Evolutionary conservation across 1,284 basidiomycete genomes (phyloP), one percentile per base, ranked within the genome.

Genomic region (Thelephora terrestris): DNA sequence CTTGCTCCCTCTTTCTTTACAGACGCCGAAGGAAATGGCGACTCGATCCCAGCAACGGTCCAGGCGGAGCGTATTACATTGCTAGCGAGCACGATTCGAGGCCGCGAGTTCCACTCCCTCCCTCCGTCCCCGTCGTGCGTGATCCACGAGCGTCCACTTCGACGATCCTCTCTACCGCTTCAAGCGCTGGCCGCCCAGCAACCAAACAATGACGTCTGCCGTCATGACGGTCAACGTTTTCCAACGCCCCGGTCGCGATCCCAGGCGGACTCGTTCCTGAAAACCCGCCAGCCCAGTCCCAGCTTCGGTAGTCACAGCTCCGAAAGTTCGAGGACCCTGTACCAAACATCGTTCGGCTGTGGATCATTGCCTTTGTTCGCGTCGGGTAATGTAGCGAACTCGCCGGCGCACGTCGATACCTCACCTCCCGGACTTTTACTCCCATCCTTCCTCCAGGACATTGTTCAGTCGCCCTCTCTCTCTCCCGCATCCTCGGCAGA

Each of bases 1-100:
- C 49, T 44, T 39, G 29, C 29, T 24, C 17, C 21, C 18, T 43
- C n/a, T 39, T 45, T 50, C 44, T 27, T 51, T 32, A 12, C 58
- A 86, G 85, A 88, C 56, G 85, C 85, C 5, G 85, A 89, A 60
- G 85, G 85, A 1, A 88, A 89, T 57, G 85, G 85, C 5, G 85
- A 89, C 62, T 87, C 85, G 4, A 85, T 89, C 55, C 85, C 84
- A 40, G 74, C 81, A 32, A 79, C 81, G 17, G 85, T 88, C 46
- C 85, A 89, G 61, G 78, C 82, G n/a, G 86, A 89, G 60, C 78
- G 85, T 46, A 85, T 89, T 55, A 78, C 82, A 20, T 70, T 86
- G 7, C 70, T 88, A 43, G 82, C 81, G 2, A 77, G 78, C 47
- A 14, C 39, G n/a, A 40, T 21, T 14, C 25, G 21, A 23, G 39